Evolutionary conservation across 768 basidiomycete species (phyloP), one percentile per base, ranked within the genome.

Genomic region (Dacryopinax spathularia): DNA sequence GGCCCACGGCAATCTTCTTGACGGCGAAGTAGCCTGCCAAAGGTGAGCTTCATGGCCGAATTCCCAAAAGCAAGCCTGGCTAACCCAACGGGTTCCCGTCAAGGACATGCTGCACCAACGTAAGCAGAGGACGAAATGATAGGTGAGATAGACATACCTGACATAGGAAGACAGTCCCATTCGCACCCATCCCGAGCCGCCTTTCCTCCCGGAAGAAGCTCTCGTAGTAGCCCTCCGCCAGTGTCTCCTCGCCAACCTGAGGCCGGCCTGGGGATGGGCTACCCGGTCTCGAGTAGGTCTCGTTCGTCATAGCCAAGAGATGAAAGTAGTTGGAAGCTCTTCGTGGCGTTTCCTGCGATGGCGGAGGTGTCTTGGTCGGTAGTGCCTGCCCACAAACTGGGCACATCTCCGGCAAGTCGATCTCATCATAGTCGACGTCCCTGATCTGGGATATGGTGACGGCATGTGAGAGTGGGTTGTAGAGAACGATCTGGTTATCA

Each of bases 1-100:
- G 84, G 59, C 93, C 93, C 0, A 97, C 89, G 0, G 95, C 92
- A 22, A 98, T 91, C 73, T 96, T 97, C 77, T 98, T 98, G 56
- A 96, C 89, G 0, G 94, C 94, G 72, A 94, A 96, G 68, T 85
- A 86, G 31, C 89, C 89, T 82, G 67, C 25, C 56, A 13, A 29
- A n/a, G n/a, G 35, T 34, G 4, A 29, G 59, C 2, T 25, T 22
- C 31, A 36, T 39, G 29, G 56, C 63, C 6, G 34, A 61, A 33
- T 43, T 63, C 34, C 48, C 59, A 64, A 16, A 12, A 20, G 27
- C 36, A 34, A 62, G 25, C 61, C 29, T 34, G 60, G 70, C 77
- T 69, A 68, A 85, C 89, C 90, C 18, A 97, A 80, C 16, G 84
- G 78, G 69, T 93, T 94, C 9, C 88, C 90, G 63, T 96, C 89